These are phyloP conservation scores for Coniochaeta ligniaria DNA, from an alignment of 2,329 filamentous ascomycete species.

Conservation along the genomic window DNA sequence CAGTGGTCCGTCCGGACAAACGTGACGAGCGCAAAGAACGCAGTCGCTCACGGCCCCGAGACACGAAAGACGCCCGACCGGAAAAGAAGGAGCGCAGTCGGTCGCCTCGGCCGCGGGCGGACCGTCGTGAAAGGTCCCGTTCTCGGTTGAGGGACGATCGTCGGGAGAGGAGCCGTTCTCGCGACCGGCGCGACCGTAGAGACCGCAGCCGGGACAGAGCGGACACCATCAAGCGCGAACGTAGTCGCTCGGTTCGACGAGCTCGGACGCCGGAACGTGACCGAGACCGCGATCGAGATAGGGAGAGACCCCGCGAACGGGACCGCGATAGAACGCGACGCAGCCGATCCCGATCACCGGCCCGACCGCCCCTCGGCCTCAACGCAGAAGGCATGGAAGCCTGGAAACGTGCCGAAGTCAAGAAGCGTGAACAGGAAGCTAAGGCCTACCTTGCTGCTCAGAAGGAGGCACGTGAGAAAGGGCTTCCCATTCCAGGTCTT, in stretches of 20 bases:
- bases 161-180: conserved; percentile 21
- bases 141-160: conserved; percentile 16
- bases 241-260: conserved; percentile 14
- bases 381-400: conserved; percentile 44
- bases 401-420: conserved; percentile 55
- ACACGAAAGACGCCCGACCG: conserved; percentile 2
- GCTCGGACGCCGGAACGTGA: conserved; percentile 4
- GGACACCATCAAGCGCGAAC: conserved; percentile 14
- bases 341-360: conserved; percentile 36
- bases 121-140: conserved; percentile 4
- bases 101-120: conserved; percentile 16
- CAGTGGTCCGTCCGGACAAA: conserved; percentile 14
- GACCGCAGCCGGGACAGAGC: conserved; percentile 16
- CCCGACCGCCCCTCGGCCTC: conserved; percentile 29
- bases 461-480: conserved; percentile 52
- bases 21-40: conserved; percentile 15
- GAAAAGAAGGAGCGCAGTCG: conserved; percentile 5
- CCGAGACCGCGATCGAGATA: conserved; percentile 8
- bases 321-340: conserved; percentile 21
- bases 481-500: conserved; percentile 49
- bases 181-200: conserved; percentile 13
- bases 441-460: conserved; percentile 58
- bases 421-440: conserved; percentile 55
- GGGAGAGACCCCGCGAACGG: conserved; percentile 10
- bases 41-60: conserved; percentile 13